Conservation (phyloP, 2,329 filamentous ascomycete species). For the Scedosporium apiospermum region DNA sequence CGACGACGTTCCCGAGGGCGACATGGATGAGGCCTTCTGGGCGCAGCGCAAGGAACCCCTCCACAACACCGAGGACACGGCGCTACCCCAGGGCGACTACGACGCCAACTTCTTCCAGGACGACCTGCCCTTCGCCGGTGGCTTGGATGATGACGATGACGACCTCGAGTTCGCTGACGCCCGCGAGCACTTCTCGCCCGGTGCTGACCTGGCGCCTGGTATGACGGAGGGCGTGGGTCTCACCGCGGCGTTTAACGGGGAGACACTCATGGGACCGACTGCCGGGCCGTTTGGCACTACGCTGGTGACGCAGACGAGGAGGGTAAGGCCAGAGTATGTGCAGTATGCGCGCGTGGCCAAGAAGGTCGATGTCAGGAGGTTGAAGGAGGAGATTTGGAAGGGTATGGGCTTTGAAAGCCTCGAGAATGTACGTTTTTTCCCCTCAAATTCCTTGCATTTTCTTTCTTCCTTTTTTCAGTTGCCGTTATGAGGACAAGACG, state of each 20-base stretch:
- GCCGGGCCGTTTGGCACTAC: constrained; percentile 52
- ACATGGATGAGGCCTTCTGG: constrained; percentile 96
- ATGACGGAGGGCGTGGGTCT: constrained; percentile 37
- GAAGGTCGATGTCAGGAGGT: constrained; percentile 58
- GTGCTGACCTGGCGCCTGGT: constrained; percentile 39
- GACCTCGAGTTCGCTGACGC: constrained; percentile 76
- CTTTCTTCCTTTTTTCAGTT: not conserved
- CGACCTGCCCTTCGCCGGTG: constrained; percentile 61
- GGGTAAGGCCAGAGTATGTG: constrained; percentile 58
- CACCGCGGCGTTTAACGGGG: constrained; percentile 40
- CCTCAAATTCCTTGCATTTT: not conserved
- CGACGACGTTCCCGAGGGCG: constrained; percentile 49
- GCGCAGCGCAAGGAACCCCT: constrained; percentile 57
- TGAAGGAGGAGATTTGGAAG: constrained; percentile 64
- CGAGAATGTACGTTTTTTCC: constrained; percentile 14
- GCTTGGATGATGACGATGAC: constrained; percentile 49
- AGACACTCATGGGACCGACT: constrained; percentile 34
- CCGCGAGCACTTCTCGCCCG: constrained; percentile 67
- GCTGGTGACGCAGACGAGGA: constrained; percentile 54
- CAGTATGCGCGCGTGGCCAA: constrained; percentile 62
- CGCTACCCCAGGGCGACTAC: constrained; percentile 65
- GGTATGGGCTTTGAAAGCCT: constrained; percentile 49
- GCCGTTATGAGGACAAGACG: not conserved
- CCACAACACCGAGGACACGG: constrained; percentile 41
- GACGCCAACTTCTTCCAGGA: constrained; percentile 98